Percentiles rank a stretch among this genome's conserved stretches.
These are phyloP conservation scores for Suillus clintonianus DNA, from an alignment of 768 basidiomycete genomes.

Conservation along the genomic window DNA sequence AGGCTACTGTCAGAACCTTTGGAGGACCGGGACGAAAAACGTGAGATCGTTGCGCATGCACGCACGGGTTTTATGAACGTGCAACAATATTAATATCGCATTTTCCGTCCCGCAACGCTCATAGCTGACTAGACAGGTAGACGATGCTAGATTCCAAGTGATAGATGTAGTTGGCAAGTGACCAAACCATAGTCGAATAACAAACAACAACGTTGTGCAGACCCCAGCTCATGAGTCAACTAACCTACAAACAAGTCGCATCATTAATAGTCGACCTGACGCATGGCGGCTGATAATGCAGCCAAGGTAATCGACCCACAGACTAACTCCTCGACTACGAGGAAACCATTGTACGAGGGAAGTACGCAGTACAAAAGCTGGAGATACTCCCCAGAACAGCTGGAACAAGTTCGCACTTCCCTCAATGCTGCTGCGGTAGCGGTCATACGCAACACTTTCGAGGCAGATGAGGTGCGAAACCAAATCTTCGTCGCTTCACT, in stretches of 20 bases:
- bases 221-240: neutral
- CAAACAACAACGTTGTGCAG: neutral
- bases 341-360: slow-evolving; percentile 63
- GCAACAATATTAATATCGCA: no score
- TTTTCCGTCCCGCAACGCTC: no score
- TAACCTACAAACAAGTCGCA: neutral
- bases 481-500: neutral
- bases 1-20: neutral
- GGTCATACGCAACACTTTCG: slow-evolving; percentile 75
- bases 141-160: no score
- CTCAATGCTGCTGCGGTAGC: slow-evolving; percentile 78
- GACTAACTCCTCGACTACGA: slow-evolving; percentile 6
- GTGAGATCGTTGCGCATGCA: neutral
- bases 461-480: slow-evolving; percentile 68
- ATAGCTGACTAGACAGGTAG: no score
- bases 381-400: slow-evolving; percentile 77
- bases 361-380: slow-evolving; percentile 87
- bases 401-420: slow-evolving; percentile 58
- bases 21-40: neutral
- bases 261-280: neutral
- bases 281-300: slow-evolving; percentile 5
- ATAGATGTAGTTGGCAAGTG: neutral
- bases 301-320: neutral
- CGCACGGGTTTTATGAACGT: neutral
- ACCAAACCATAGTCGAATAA: neutral